A percentile compares a stretch with the other conserved stretches of the same genome.
Conservation (phyloP, 306 rosid species). For the Adenanthera pavonina region DNA sequence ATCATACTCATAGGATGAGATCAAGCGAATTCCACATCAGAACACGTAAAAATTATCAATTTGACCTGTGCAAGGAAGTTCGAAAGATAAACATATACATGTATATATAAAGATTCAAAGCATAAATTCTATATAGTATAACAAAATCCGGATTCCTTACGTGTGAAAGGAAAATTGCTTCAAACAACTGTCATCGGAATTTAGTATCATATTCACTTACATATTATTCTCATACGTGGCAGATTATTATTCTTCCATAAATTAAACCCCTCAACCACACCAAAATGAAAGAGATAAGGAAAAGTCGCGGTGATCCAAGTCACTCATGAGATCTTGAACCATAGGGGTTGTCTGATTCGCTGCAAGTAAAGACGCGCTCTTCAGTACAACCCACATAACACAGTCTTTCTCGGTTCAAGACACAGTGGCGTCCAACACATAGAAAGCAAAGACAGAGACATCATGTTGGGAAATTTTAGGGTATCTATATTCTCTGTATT, state of each 20-base stretch:
- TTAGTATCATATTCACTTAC: background rate
- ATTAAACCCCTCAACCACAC: background rate
- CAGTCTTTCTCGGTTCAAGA: background rate
- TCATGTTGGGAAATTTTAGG: background rate
- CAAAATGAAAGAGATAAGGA: background rate
- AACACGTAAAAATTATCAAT: background rate
- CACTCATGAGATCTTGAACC: slow-evolving; percentile 3
- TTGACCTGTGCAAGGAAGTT: slow-evolving; percentile 17
- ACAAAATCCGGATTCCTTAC: slow-evolving; percentile 16
- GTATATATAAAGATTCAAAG: background rate
- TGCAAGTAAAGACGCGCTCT: background rate
- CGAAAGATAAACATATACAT: background rate
- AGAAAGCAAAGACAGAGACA: background rate
- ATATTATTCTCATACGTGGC: background rate
- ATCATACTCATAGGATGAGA: background rate
- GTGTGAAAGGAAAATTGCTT: background rate
- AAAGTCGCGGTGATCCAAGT: background rate
- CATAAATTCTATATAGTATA: slow-evolving; percentile 15
- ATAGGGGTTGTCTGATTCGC: background rate
- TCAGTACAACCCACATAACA: background rate
- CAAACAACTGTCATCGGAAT: background rate
- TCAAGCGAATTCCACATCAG: slow-evolving; percentile 30
- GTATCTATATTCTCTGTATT: background rate
- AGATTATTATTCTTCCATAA: background rate
- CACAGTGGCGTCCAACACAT: background rate